These are phyloP conservation scores for Xylariaceae sp. DNA, from an alignment of 2,329 filamentous ascomycete species.

Conservation along the genomic window DNA sequence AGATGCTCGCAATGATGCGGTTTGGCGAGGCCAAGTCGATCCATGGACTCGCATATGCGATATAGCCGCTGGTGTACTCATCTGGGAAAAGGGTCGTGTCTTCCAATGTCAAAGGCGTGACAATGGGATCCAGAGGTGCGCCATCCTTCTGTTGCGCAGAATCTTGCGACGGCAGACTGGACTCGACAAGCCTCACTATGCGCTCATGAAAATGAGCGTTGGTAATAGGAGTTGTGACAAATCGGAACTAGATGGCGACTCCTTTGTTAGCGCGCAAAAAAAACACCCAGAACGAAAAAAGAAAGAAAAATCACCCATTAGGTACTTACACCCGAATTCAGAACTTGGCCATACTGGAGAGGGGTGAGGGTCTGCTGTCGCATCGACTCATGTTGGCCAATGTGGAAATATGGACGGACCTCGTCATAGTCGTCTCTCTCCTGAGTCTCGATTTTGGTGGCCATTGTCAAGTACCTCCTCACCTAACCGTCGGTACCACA, in stretches of 20 bases:
- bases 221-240: constrained; percentile 73
- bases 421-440: constrained; percentile 41
- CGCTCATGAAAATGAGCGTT: constrained; percentile 66
- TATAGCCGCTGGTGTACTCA: constrained; percentile 63
- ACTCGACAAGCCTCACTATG: constrained; percentile 56
- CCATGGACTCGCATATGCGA: constrained; percentile 83
- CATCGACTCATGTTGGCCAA: constrained; percentile 68
- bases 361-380: constrained; percentile 56
- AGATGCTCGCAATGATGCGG: constrained; percentile 77
- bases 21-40: constrained; percentile 83
- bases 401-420: constrained; percentile 53
- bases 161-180: constrained; percentile 46
- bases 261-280: too few relatives aligned
- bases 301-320: too few relatives aligned
- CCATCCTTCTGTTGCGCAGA: constrained; percentile 41
- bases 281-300: too few relatives aligned
- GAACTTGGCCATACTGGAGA: constrained; percentile 59
- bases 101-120: constrained; percentile 67
- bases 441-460: constrained; percentile 15
- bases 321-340: constrained; percentile 66
- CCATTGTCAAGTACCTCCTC: constrained; percentile 17
- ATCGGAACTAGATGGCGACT: constrained; percentile 57
- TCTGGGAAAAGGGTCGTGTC: constrained; percentile 71
- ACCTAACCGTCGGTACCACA: too few relatives aligned
- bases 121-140: constrained; percentile 50